phyloP scores from a whole-genome alignment of 768 basidiomycete species.

The Cystofilobasidium capitatum region DNA sequence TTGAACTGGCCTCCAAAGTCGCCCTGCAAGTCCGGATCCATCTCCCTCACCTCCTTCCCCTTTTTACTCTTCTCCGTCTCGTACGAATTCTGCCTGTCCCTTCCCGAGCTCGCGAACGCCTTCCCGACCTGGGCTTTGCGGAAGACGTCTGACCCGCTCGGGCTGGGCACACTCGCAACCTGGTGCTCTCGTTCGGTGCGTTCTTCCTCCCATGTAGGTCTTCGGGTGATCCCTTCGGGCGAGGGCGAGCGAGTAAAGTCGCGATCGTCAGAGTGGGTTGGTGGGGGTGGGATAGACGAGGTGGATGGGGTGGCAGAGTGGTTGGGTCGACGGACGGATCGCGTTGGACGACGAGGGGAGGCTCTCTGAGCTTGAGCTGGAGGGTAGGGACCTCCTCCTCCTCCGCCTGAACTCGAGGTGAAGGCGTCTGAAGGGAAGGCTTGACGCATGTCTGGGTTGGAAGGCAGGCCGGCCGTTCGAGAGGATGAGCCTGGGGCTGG shows the following conservation, averaged over 20 bases:
- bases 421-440: neutral
- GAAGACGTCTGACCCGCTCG: constrained; percentile 5
- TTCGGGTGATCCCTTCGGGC: neutral
- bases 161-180: neutral
- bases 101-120: neutral
- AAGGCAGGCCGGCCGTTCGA: neutral
- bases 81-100: neutral
- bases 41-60: neutral
- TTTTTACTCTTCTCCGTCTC: neutral
- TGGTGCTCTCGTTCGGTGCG: neutral
- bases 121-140: constrained; percentile 2
- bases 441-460: neutral
- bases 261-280: neutral
- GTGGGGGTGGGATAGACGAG: neutral
- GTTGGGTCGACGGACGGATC: constrained; percentile 13
- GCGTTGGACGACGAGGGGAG: constrained; percentile 16
- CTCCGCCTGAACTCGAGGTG: neutral
- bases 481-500: neutral
- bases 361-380: neutral
- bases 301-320: neutral
- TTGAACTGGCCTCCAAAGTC: constrained; percentile 10
- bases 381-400: neutral
- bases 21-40: neutral
- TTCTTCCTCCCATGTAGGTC: constrained; percentile 8
- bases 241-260: neutral